Evolutionary conservation across 1,284 basidiomycete species (phyloP), one percentile per base, ranked within the genome.

Genomic region (Ustilago tritici): DNA sequence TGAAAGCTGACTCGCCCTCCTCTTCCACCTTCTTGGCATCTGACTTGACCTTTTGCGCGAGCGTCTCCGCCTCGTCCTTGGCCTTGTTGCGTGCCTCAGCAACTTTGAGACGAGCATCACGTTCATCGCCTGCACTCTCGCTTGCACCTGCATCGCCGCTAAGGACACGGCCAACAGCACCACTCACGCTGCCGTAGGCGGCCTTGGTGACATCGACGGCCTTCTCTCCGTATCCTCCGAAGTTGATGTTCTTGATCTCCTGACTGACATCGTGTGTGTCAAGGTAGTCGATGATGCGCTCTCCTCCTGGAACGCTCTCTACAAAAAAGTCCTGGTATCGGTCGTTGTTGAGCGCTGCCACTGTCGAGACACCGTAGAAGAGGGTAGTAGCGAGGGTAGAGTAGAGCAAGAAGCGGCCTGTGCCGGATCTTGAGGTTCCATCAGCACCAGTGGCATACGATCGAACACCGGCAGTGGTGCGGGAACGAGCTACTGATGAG

Each of bases 301-400:
- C 90, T 50, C 92, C 95, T 32, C 88, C 86, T 4, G 94, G 94
- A 56, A 94, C 91, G 69, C 90, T 88, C 82, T 93, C 91, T 70
- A 91, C 89, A 88, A 95, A 95, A 84, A 95, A 89, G 81, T 94
- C 91, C 85, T 92, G 91, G 76, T 84, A 85, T 28, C 75, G 73
- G 41, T 82, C 76, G 52, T 77, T 83, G 65, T 81, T 80, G 63
- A 80, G 67, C 31, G 84, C 78, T 38, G 67, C 75, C n/a, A 80
- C 68, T 34, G 78, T 79, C 17, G 83, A 84, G 17, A 73, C 70
- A 50, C 81, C 79, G 78, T 86, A 86, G 74, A 86, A 85, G 46
- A 82, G 43, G 34, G 75, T 73, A 31, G 70, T 72, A n/a, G 75
- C 78, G 8, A 75, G 58, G 17, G 78, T 70, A 14, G 79, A 61